phyloP scores from a whole-genome alignment of 805 yeast species.

The Danielozyma ontarioensis region DNA sequence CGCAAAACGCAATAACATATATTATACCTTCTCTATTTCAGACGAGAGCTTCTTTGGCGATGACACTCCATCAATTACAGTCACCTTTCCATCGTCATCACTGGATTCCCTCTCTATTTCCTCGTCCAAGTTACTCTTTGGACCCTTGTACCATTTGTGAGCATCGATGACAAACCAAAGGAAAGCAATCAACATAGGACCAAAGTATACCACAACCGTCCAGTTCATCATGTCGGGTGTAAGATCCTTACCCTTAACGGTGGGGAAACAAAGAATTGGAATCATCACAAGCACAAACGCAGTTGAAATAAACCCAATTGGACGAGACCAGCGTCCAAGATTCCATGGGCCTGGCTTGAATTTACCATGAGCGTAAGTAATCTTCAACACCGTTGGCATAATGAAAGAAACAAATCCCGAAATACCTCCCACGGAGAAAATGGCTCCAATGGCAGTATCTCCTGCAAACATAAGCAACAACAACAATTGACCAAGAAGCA shows the following conservation, averaged over 20 bases:
- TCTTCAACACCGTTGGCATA: conserved; percentile 56
- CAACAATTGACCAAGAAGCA: conserved; percentile 49
- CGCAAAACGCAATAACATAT: too few species aligned
- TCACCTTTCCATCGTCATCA: background rate
- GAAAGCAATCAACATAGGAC: conserved; percentile 49
- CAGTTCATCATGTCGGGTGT: conserved; percentile 52
- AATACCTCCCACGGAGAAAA: conserved; percentile 69
- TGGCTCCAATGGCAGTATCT: conserved; percentile 61
- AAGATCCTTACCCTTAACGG: conserved; percentile 28
- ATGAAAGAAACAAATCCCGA: conserved; percentile 63
- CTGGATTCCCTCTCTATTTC: conserved; percentile 2
- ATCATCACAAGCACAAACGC: conserved; percentile 51
- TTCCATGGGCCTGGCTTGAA: conserved; percentile 67
- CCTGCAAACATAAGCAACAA: conserved; percentile 59
- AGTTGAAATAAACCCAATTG: conserved; percentile 44
- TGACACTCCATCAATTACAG: background rate
- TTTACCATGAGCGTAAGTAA: conserved; percentile 46
- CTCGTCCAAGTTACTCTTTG: conserved; percentile 47
- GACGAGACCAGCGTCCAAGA: conserved; percentile 48
- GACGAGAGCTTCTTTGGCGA: background rate
- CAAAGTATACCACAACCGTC: conserved; percentile 59
- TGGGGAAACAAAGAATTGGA: conserved; percentile 58
- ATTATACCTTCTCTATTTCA: background rate
- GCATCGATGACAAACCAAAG: conserved; percentile 51
- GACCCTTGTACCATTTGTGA: conserved; percentile 57